Base-by-base conservation (phyloP, 305 asterid genomes). In the Nicotiana rustica region DNA sequence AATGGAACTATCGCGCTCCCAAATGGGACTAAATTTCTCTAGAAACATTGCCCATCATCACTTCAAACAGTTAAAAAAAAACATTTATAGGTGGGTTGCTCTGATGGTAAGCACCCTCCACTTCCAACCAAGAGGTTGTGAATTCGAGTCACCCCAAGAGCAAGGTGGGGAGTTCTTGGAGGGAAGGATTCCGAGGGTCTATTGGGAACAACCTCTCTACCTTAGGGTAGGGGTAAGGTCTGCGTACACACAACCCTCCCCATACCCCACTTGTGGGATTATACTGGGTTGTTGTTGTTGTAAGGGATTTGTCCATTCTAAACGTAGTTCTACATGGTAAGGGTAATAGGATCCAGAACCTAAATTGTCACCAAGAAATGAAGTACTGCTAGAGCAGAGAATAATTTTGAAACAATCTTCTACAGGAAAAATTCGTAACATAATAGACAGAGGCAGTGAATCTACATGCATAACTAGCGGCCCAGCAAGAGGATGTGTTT, bases 371-470 rank as follows among this genome's bases (percentile, higher is more conserved):
- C 47, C 64, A 25, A 6, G 59, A 52, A 52, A 71, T 47, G 41
- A 47, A 71, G 36, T 47, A 44, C 4, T 71, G 61, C 25, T 21
- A 71, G 78, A 71, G 10, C 38, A 44, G 77, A 52, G 61, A 12
- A 44, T 12, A 71, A 70, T 9, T 44, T 71, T 8, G 38, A 71
- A 33, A 71, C 78, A 44, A 44, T 44, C 13, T 19, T 71, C 78
- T 47, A 71, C 61, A 44, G 38, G 12, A 19, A 19, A 70, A 12
- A 44, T 44, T 47, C 21, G 38, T 55, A 18, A 47, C 62, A 25
- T 71, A 47, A 47, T 47, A 44, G 14, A 21, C 78, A 14, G 6
- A 44, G 14, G 19, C 12, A 21, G 15, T 47, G 79, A 14, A 60
- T 35, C 79, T 47, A 75, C 29, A 65, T 29, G 70, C 41, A 75